A percentile compares a stretch with the other conserved stretches of the same genome.
Evolutionary conservation across 2,329 filamentous ascomycete genomes (phyloP).

Genomic region (Apiospora hydei): DNA sequence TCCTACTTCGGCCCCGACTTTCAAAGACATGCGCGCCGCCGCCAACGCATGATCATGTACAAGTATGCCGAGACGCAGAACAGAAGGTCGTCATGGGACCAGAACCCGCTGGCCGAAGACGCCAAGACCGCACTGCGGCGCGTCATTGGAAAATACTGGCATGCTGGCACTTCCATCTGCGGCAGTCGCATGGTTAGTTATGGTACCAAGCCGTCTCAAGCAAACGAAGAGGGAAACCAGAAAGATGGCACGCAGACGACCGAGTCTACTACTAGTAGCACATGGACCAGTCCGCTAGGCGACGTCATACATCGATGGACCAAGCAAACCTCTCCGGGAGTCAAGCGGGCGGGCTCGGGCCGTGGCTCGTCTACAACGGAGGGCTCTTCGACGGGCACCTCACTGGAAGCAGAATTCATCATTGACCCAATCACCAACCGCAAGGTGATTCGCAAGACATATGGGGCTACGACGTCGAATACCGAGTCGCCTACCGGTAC

Average conservation of each 20-base stretch:
- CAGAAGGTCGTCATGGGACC: slow-evolving; percentile 56
- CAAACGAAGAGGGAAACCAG: not conserved
- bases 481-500: slow-evolving; percentile 39
- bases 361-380: not conserved
- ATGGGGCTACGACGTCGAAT: slow-evolving; percentile 28
- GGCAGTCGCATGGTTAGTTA: slow-evolving; percentile 27
- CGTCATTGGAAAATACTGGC: slow-evolving; percentile 50
- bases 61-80: slow-evolving; percentile 55
- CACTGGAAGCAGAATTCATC: slow-evolving; percentile 43
- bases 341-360: slow-evolving; percentile 24
- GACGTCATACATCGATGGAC: slow-evolving; percentile 26
- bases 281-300: slow-evolving; percentile 28
- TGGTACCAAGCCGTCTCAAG: not conserved
- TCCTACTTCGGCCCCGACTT: slow-evolving; percentile 50
- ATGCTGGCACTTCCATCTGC: slow-evolving; percentile 37
- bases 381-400: not conserved
- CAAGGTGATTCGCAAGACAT: slow-evolving; percentile 47
- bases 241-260: not conserved
- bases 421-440: slow-evolving; percentile 69
- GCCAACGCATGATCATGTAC: slow-evolving; percentile 51
- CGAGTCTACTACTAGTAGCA: slow-evolving; percentile 32
- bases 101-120: slow-evolving; percentile 44
- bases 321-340: slow-evolving; percentile 25
- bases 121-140: slow-evolving; percentile 49
- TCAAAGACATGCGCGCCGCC: slow-evolving; percentile 53